Conservation (phyloP, 345 rosid genomes). For the Combretum micranthum region DNA sequence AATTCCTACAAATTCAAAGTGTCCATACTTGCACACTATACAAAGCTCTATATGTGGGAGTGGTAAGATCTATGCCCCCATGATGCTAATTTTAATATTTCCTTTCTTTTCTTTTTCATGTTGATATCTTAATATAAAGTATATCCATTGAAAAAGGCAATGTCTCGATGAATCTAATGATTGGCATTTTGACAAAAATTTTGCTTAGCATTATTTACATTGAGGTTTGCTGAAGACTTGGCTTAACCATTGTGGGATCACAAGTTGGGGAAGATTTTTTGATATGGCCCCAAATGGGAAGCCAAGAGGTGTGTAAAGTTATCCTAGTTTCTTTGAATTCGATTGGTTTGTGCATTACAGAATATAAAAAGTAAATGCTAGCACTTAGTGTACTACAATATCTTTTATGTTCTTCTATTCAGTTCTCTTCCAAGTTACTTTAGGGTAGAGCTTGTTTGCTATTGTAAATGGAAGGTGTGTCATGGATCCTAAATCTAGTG, state of each 20-base stretch:
- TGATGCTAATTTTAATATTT: slow-evolving; percentile 11
- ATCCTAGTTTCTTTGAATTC: not conserved
- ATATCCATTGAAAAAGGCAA: not conserved
- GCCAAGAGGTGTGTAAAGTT: slow-evolving; percentile 55
- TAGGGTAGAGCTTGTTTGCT: slow-evolving; percentile 87
- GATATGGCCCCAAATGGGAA: slow-evolving; percentile 85
- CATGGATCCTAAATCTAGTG: slow-evolving; percentile 81
- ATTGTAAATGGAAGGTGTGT: too few species aligned
- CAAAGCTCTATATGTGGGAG: slow-evolving; percentile 68
- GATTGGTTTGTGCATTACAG: too few species aligned
- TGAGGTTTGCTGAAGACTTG: slow-evolving; percentile 76
- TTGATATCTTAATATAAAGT: too few species aligned
- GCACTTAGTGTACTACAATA: too few species aligned
- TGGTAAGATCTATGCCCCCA: slow-evolving; percentile 38
- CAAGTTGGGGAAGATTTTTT: slow-evolving; percentile 91
- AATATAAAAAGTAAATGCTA: too few species aligned
- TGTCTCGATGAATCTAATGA: not conserved
- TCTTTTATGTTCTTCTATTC: slow-evolving; percentile 8
- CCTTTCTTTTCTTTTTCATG: not conserved
- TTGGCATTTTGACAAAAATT: slow-evolving; percentile 45
- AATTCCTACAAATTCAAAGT: slow-evolving; percentile 54
- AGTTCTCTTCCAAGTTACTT: slow-evolving; percentile 75
- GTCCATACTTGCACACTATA: slow-evolving; percentile 68
- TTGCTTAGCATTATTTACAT: slow-evolving; percentile 87
- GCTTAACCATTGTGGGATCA: slow-evolving; percentile 82